A percentile compares a stretch with the other conserved stretches of the same genome.
Conservation (phyloP, 2,329 filamentous ascomycete genomes). For the Pyrenochaeta sp. region DNA sequence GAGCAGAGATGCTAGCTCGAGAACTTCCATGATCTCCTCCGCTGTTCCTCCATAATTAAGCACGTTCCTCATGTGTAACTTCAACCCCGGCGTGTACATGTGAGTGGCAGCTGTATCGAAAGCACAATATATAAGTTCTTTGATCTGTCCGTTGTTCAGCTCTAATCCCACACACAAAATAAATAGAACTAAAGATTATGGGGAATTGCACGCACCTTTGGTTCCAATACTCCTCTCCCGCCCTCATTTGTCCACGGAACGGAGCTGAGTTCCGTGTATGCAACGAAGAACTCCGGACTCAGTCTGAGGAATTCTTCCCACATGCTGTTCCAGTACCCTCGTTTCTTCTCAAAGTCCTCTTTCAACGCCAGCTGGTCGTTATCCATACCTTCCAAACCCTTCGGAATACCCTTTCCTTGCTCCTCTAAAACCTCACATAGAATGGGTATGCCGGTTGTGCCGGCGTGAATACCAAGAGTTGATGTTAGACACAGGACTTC, state of each 20-base stretch:
- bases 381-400: slow-evolving; percentile 44
- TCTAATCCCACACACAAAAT: not conserved
- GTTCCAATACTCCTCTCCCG: slow-evolving; percentile 48
- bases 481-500: slow-evolving; percentile 56
- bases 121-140: slow-evolving; percentile 60
- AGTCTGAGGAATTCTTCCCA: slow-evolving; percentile 57
- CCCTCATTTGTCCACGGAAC: slow-evolving; percentile 52
- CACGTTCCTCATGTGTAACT: slow-evolving; percentile 60
- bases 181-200: not conserved
- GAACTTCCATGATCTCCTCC: slow-evolving; percentile 59
- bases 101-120: slow-evolving; percentile 60
- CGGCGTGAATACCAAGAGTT: slow-evolving; percentile 59
- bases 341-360: slow-evolving; percentile 54
- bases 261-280: slow-evolving; percentile 57
- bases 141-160: slow-evolving; percentile 31
- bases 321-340: slow-evolving; percentile 58
- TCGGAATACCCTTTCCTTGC: slow-evolving; percentile 46
- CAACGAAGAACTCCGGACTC: slow-evolving; percentile 59
- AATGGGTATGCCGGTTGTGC: slow-evolving; percentile 57
- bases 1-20: slow-evolving; percentile 55
- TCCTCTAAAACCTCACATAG: slow-evolving; percentile 59
- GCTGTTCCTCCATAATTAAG: slow-evolving; percentile 56
- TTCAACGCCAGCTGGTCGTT: slow-evolving; percentile 51
- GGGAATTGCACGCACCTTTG: slow-evolving; percentile 47
- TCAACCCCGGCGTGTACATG: slow-evolving; percentile 57